Base-by-base conservation (phyloP, 805 yeast genomes). In the Hanseniaspora valbyensis region DNA sequence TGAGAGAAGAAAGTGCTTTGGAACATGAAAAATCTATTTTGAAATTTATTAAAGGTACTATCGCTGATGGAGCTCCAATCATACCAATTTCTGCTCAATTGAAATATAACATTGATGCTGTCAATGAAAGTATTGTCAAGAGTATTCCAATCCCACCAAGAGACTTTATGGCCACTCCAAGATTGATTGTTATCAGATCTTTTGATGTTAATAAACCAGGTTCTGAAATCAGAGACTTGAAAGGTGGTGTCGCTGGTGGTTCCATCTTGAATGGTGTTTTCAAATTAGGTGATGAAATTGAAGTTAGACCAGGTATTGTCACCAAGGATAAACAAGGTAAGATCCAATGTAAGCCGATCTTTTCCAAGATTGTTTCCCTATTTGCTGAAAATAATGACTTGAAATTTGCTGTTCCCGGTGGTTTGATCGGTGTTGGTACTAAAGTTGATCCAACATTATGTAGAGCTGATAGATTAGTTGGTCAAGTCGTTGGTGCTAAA, bases 221-320 rank as follows among this genome's bases (percentile, higher is more conserved):
- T 73, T 81, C 96, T 40, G 96, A 89, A 70, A 86, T 94, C 58
- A 89, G 83, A 58, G 97, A 90, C 61, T 77, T 92, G 67, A 89
- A 89, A 72, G 99, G 99, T 63, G 99, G 99, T 80, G 97, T 92
- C 66, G 99, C 99, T 42, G 99, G 99, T 75, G 99, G 99, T 59
- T 87, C 96, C 49, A 90, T 92, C 61, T 76, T 92, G 65, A 87
- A 81, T 54, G 99, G 99, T 77, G 99, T 92, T 44, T 86, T 92
- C 74, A 83, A 85, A 66, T 75, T 92, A 56, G 97, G 96, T 55
- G 99, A 92, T 66, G 97, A 92, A 74, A 90, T 92, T 63, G 99
- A 92, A 73, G 89, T 92, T 65, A 79, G 98, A 69, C 99, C 99
- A 52, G 99, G 99, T 76, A 89, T 92, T 58, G 97, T 92, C 54